Evolutionary conservation across 352 stramenopile species (phyloP), one percentile per base, ranked within the genome.

Genomic region (Peronospora tabacina): DNA sequence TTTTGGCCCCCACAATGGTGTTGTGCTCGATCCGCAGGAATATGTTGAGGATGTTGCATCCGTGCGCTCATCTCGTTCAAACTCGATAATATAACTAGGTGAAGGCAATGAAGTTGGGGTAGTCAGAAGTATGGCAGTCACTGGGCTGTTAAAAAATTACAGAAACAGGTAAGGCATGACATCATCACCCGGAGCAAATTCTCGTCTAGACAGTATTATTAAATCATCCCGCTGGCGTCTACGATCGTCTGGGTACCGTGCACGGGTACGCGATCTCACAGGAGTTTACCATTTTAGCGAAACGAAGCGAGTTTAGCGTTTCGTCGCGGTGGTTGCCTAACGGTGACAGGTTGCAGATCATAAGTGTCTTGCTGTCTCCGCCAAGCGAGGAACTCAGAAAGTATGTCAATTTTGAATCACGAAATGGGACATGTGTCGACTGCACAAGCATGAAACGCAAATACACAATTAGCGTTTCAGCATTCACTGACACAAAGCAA

Each of bases 291-390:
- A 79, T 91, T 65, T 92, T 90, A 13, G 85, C 85, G 33, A 95
- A 95, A 2, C 85, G 75, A 16, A 95, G 61, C 2, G 83, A 92
- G 59, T 92, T 93, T 7, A 94, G 67, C 30, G 77, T 90, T 51
- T 95, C 85, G 42, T 93, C 75, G 9, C 82, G 76, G 35, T 94
- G 75, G 42, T 80, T 61, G 0, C 52, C 49, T 12, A 92, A 56
- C 7, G 85, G 85, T 28, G 82, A 94, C 28, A 95, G 56, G 41
- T 91, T 95, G 58, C 82, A 94, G 44, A 95, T 95, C 85, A 95
- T 94, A 30, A 95, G 70, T 16, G 84, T 91, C 58, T 93, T 92
- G 65, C 82, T 91, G 41, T 94, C 84, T 38, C 79, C 80, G 19
- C 83, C 83, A 3, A 94, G 75, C 3, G 78, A 90, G 3, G 83